Conservation (phyloP, 768 basidiomycete species). For the Tulasnella sp. region DNA sequence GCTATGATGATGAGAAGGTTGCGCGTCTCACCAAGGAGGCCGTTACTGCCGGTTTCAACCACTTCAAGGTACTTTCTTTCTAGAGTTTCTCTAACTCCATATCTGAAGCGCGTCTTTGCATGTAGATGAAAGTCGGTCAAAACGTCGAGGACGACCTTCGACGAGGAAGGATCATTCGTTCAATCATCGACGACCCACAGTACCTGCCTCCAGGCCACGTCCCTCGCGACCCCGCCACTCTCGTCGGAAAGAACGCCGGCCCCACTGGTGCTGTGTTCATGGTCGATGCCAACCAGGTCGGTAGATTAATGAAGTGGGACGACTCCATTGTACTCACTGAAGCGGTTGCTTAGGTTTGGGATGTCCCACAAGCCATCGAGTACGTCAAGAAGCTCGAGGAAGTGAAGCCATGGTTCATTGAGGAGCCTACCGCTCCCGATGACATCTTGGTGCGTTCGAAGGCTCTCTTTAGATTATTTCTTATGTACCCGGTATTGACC, state of each 20-base stretch:
- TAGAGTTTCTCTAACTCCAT: not conserved
- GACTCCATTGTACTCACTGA: too few species aligned
- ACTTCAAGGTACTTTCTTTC: conserved; percentile 69
- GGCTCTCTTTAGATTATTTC: not conserved
- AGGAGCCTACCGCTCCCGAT: conserved; percentile 91
- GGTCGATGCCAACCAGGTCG: conserved; percentile 91
- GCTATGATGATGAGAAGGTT: conserved; percentile 94
- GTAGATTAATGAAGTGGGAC: not conserved
- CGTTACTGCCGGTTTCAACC: conserved; percentile 86
- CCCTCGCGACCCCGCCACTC: conserved; percentile 64
- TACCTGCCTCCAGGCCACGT: conserved; percentile 65
- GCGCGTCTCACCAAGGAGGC: conserved; percentile 84
- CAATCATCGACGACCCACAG: conserved; percentile 91
- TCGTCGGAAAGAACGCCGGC: conserved; percentile 90
- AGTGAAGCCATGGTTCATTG: conserved; percentile 95
- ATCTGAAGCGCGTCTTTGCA: not conserved
- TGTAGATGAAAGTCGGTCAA: conserved; percentile 88
- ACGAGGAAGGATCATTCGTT: conserved; percentile 85
- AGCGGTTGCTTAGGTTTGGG: conserved; percentile 62
- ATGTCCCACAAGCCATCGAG: conserved; percentile 89
- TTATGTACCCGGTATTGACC: not conserved
- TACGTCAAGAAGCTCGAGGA: conserved; percentile 79
- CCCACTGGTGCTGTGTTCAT: conserved; percentile 93
- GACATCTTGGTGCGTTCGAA: conserved; percentile 62
- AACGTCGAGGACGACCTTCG: conserved; percentile 80